phyloP scores from a whole-genome alignment of 768 basidiomycete genomes.

The Naematelia aurantialba region DNA sequence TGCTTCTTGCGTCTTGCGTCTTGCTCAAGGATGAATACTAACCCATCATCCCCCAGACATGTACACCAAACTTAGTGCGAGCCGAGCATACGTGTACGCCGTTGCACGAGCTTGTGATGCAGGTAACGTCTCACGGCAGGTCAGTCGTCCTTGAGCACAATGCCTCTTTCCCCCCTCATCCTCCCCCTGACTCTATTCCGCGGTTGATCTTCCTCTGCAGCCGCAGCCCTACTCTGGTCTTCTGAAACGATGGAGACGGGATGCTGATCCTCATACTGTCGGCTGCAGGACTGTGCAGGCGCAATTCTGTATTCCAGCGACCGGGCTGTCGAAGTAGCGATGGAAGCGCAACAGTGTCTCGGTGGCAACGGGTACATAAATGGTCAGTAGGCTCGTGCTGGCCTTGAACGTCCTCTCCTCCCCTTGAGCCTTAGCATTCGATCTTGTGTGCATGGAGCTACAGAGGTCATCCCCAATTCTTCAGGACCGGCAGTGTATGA shows the following conservation, averaged over 20 bases:
- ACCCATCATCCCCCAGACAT: slow-evolving; percentile 72
- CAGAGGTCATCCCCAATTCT: too few species aligned
- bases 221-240: not conserved
- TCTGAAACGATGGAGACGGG: too few species aligned
- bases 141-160: slow-evolving; percentile 21
- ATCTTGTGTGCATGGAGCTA: too few species aligned
- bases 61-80: slow-evolving; percentile 88
- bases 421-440: not conserved
- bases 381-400: slow-evolving; percentile 59
- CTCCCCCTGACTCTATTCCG: not conserved
- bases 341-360: slow-evolving; percentile 88
- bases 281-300: slow-evolving; percentile 79
- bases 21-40: too few species aligned
- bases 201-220: not conserved
- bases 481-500: too few species aligned
- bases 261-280: too few species aligned
- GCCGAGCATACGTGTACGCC: slow-evolving; percentile 85
- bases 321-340: slow-evolving; percentile 80
- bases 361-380: slow-evolving; percentile 95
- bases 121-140: slow-evolving; percentile 46
- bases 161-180: too few species aligned
- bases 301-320: slow-evolving; percentile 92
- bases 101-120: slow-evolving; percentile 82
- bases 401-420: not conserved
- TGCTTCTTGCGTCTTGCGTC: too few species aligned